These are phyloP conservation scores for Cercospora zeina DNA, from an alignment of 2,329 filamentous ascomycete genomes.

Conservation along the genomic window DNA sequence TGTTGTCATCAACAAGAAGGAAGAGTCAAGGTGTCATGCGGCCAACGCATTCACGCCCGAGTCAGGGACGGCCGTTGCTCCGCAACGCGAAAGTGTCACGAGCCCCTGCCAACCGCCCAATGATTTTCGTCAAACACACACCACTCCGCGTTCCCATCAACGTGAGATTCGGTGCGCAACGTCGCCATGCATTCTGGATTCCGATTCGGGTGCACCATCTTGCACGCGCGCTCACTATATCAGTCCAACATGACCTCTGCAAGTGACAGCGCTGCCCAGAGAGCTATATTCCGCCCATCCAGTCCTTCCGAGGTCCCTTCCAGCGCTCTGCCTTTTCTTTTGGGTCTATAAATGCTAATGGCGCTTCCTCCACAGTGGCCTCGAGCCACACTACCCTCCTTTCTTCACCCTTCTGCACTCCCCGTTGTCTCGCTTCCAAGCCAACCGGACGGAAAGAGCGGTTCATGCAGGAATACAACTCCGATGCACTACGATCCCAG, in stretches of 20 bases:
- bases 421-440: background rate
- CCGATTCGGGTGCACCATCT: background rate
- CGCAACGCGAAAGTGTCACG: constrained; percentile 20
- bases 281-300: background rate
- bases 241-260: background rate
- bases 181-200: background rate
- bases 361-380: background rate
- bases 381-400: constrained; percentile 8
- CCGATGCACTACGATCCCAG: background rate
- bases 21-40: constrained; percentile 12
- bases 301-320: constrained; percentile 7
- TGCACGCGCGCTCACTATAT: background rate
- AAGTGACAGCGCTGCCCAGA: background rate
- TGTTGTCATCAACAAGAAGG: background rate
- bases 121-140: background rate
- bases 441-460: background rate
- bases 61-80: constrained; percentile 15
- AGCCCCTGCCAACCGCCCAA: background rate
- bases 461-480: constrained; percentile 4
- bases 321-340: background rate
- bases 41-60: constrained; percentile 1
- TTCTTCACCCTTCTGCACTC: background rate
- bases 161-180: background rate
- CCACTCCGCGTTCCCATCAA: background rate
- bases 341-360: constrained; percentile 2